Percentiles rank a stretch among this genome's conserved stretches.
phyloP scores from a whole-genome alignment of 1,284 basidiomycete genomes.

The Clitocybe nebularis region DNA sequence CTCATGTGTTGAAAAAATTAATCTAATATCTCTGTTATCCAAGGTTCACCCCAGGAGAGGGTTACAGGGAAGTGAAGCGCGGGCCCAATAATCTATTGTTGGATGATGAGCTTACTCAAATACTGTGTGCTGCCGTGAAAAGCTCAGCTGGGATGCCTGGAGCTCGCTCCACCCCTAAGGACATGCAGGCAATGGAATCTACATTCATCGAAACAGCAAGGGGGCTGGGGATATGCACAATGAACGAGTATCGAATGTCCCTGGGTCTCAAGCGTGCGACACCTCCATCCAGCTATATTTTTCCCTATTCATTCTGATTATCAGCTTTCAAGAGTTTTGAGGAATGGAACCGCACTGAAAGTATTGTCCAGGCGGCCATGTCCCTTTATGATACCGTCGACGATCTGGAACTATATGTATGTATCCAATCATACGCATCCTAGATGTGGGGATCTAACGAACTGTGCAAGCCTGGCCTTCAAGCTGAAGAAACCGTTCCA shows the following conservation, averaged over 20 bases:
- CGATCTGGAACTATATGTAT: constrained; percentile 7
- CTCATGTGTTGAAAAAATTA: no score
- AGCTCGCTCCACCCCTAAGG: not conserved
- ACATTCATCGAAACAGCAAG: constrained; percentile 1
- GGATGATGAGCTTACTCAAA: not conserved
- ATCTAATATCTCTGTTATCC: not conserved
- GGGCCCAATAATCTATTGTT: not conserved
- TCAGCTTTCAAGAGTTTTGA: constrained; percentile 3
- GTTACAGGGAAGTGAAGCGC: not conserved
- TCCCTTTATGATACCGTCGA: constrained; percentile 1
- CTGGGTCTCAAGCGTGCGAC: constrained; percentile 8
- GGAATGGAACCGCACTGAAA: constrained; percentile 2
- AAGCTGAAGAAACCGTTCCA: constrained; percentile 8
- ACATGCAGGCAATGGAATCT: not conserved
- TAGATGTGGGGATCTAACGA: not conserved
- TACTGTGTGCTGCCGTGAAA: not conserved
- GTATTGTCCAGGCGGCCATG: not conserved
- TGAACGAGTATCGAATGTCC: constrained; percentile 6
- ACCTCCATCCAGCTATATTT: not conserved
- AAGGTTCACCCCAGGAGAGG: not conserved
- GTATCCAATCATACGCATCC: not conserved
- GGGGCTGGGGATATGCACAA: not conserved
- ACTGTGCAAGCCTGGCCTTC: constrained; percentile 11
- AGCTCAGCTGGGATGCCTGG: not conserved
- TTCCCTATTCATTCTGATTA: not conserved